These are phyloP conservation scores for Metschnikowia anglica DNA, from an alignment of 805 yeast species.

Conservation along the genomic window DNA sequence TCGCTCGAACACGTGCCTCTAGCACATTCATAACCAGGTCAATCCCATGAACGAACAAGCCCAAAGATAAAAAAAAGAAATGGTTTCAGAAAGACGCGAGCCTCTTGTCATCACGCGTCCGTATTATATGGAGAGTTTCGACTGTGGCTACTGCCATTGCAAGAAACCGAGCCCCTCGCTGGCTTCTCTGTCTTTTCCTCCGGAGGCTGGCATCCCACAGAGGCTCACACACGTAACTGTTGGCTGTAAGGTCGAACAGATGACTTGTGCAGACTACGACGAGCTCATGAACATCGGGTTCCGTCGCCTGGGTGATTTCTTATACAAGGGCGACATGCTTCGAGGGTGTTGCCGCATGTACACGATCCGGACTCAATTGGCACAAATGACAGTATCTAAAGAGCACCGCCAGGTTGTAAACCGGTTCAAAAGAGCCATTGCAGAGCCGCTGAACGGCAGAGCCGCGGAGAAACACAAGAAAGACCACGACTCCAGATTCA, in stretches of 20 bases:
- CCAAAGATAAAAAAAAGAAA: neutral
- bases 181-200: conserved; percentile 15
- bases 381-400: conserved; percentile 50
- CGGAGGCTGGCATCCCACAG: conserved; percentile 24
- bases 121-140: conserved; percentile 39
- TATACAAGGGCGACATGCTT: conserved; percentile 64
- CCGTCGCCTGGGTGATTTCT: conserved; percentile 71
- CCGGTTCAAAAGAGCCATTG: conserved; percentile 49
- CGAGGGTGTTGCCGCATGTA: conserved; percentile 77
- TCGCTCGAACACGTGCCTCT: too few relatives aligned
- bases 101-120: conserved; percentile 43
- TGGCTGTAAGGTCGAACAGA: conserved; percentile 43
- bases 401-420: conserved; percentile 68
- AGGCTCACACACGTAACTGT: conserved; percentile 28
- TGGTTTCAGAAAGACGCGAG: conserved; percentile 8
- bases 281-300: conserved; percentile 67
- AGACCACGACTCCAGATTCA: conserved; percentile 17
- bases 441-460: conserved; percentile 10
- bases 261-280: conserved; percentile 59
- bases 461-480: neutral
- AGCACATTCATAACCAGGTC: too few relatives aligned
- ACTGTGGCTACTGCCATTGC: conserved; percentile 78
- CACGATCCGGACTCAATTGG: conserved; percentile 65
- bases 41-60: neutral
- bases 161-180: conserved; percentile 31